Evolutionary conservation across 2,329 filamentous ascomycete species (phyloP).

Genomic region (Zalaria sp.): DNA sequence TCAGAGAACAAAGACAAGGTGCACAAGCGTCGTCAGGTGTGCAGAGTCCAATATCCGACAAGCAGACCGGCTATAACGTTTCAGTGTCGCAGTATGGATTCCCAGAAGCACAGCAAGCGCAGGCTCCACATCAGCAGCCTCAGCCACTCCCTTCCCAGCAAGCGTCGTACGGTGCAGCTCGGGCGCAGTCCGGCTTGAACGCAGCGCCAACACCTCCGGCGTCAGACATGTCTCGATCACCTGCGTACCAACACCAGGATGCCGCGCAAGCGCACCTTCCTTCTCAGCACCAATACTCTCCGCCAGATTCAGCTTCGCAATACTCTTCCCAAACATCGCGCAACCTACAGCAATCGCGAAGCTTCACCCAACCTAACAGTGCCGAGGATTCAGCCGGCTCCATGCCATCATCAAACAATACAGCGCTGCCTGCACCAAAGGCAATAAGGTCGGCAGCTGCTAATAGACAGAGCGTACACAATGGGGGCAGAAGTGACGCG

Average conservation of each 20-base stretch:
- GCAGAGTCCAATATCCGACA: constrained; percentile 9
- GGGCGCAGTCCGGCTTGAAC: constrained; percentile 3
- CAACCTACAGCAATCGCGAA: constrained; percentile 7
- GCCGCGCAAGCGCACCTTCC: not conserved
- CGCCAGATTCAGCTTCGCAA: constrained; percentile 9
- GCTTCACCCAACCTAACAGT: constrained; percentile 12
- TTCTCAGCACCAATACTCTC: constrained; percentile 11
- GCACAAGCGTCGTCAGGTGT: constrained; percentile 4
- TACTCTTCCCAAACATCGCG: constrained; percentile 2
- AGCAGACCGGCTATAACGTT: constrained; percentile 6
- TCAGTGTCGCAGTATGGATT: constrained; percentile 2
- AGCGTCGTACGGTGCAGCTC: constrained; percentile 12
- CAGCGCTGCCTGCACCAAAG: constrained; percentile 13
- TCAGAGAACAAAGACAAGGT: constrained; percentile 19
- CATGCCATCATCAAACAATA: constrained; percentile 17
- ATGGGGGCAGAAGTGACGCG: constrained; percentile 7
- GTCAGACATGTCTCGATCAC: constrained; percentile 8
- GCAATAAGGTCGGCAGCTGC: constrained; percentile 9
- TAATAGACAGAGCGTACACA: constrained; percentile 20
- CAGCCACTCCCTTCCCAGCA: constrained; percentile 14
- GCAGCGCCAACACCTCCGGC: constrained; percentile 2
- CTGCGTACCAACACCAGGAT: constrained; percentile 3
- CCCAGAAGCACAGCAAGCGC: constrained; percentile 10
- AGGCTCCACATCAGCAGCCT: constrained; percentile 9
- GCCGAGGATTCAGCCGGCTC: constrained; percentile 13